Percentiles rank a stretch among this genome's conserved stretches.
phyloP scores from a whole-genome alignment of 345 rosid genomes.

The Eucalyptus globulus region DNA sequence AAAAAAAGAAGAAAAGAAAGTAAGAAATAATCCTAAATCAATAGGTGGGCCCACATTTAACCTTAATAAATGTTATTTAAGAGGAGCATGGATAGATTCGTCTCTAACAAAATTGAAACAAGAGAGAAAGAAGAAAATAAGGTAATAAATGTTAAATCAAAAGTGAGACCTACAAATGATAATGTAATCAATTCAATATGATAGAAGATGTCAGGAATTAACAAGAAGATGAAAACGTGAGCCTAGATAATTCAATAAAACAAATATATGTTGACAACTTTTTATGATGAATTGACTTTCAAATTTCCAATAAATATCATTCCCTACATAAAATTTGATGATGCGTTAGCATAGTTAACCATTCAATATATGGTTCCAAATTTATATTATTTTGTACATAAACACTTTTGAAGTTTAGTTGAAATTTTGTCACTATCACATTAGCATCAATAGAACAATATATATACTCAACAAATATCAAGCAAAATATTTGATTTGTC shows the following conservation, averaged over 20 bases:
- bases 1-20: neutral
- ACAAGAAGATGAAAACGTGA: too few relatives aligned
- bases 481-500: neutral
- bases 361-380: neutral
- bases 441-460: neutral
- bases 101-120: neutral
- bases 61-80: neutral
- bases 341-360: neutral
- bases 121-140: neutral
- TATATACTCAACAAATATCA: neutral
- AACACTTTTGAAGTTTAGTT: neutral
- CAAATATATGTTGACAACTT: neutral
- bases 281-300: neutral
- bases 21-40: neutral
- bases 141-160: neutral
- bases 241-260: too few relatives aligned
- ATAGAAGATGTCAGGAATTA: too few relatives aligned
- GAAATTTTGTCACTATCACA: neutral
- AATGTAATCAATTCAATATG: too few relatives aligned
- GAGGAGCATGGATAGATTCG: neutral
- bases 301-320: rapidly evolving
- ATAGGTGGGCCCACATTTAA: neutral
- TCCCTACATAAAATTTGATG: neutral
- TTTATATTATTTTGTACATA: neutral
- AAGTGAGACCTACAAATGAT: rapidly evolving